A percentile compares a stretch with the other conserved stretches of the same genome.
Evolutionary conservation across 768 basidiomycete genomes (phyloP).

Genomic region (Ramaria sp.): DNA sequence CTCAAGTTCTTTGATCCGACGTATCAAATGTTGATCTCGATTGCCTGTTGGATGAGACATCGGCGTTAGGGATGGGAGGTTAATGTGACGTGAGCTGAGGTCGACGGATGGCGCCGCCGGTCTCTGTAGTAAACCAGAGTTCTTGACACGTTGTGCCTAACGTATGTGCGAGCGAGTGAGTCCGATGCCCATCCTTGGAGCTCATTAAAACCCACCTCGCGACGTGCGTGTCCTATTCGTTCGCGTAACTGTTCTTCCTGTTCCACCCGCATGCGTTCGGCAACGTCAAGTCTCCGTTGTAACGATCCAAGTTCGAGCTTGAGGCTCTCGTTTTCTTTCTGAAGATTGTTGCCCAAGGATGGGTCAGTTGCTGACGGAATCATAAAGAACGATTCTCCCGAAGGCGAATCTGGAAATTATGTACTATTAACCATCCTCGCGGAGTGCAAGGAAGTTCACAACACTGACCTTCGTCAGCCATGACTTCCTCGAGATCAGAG

Average conservation of each 20-base stretch:
- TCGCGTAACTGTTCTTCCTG: slow-evolving; percentile 74
- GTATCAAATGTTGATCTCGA: slow-evolving; percentile 39
- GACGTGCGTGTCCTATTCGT: slow-evolving; percentile 63
- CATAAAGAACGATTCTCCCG: slow-evolving; percentile 59
- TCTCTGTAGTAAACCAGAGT: slow-evolving; percentile 4
- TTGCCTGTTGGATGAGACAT: slow-evolving; percentile 39
- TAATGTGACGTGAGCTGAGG: slow-evolving; percentile 47
- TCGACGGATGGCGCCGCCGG: not conserved
- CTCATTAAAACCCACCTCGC: slow-evolving; percentile 39
- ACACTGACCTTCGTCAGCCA: slow-evolving; percentile 50
- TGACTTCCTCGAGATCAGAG: slow-evolving; percentile 45
- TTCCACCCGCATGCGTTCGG: slow-evolving; percentile 61
- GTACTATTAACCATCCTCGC: not conserved
- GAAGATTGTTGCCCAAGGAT: slow-evolving; percentile 28
- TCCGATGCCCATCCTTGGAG: not conserved
- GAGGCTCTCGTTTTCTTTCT: slow-evolving; percentile 57
- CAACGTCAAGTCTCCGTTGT: slow-evolving; percentile 45
- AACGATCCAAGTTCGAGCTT: slow-evolving; percentile 49
- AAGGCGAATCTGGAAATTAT: slow-evolving; percentile 53
- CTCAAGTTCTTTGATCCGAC: slow-evolving; percentile 62
- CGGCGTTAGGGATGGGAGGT: slow-evolving; percentile 37
- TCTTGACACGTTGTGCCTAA: slow-evolving; percentile 8
- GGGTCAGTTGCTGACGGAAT: slow-evolving; percentile 50
- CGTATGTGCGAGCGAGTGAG: not conserved
- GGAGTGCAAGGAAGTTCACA: not conserved